Conservation (phyloP, 2,329 filamentous ascomycete species). For the Hypoxylon sp. region DNA sequence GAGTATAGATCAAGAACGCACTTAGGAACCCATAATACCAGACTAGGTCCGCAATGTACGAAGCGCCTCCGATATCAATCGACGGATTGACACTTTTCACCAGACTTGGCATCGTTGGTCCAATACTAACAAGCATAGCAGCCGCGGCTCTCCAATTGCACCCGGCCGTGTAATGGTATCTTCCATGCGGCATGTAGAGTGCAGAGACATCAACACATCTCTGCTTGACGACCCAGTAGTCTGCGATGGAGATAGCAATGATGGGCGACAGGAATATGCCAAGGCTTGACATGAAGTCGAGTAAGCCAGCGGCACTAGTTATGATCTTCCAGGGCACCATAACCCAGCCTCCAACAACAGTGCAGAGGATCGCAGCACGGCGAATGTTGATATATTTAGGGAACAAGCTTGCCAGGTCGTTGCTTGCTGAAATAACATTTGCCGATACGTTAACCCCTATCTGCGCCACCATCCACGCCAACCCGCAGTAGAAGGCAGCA, state of each 20-base stretch:
- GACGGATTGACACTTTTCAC: conserved; percentile 12
- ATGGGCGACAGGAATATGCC: conserved; percentile 37
- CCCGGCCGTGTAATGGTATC: conserved; percentile 19
- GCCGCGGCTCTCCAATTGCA: conserved; percentile 24
- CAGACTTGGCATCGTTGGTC: conserved; percentile 18
- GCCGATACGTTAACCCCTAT: conserved; percentile 38
- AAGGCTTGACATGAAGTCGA: conserved; percentile 35
- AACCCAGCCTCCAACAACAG: conserved; percentile 31
- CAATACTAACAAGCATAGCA: conserved; percentile 18
- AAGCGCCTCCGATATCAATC: conserved; percentile 16
- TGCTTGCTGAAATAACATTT: conserved; percentile 37
- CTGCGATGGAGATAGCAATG: conserved; percentile 31
- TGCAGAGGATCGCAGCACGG: conserved; percentile 32
- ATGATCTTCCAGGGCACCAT: conserved; percentile 38
- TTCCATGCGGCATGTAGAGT: conserved; percentile 31
- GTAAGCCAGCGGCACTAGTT: conserved; percentile 27
- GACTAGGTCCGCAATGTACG: conserved; percentile 15
- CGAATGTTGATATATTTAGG: conserved; percentile 35
- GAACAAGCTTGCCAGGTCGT: conserved; percentile 34
- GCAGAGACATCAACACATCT: conserved; percentile 21
- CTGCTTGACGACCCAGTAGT: conserved; percentile 39
- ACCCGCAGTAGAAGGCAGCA: conserved; percentile 36
- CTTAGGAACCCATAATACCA: conserved; percentile 17
- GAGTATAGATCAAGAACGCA: conserved; percentile 1
- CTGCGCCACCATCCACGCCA: conserved; percentile 37